A percentile compares a stretch with the other conserved stretches of the same genome.
These are phyloP conservation scores for Xenoacremonium recifei DNA, from an alignment of 2,329 filamentous ascomycete genomes.

Conservation along the genomic window DNA sequence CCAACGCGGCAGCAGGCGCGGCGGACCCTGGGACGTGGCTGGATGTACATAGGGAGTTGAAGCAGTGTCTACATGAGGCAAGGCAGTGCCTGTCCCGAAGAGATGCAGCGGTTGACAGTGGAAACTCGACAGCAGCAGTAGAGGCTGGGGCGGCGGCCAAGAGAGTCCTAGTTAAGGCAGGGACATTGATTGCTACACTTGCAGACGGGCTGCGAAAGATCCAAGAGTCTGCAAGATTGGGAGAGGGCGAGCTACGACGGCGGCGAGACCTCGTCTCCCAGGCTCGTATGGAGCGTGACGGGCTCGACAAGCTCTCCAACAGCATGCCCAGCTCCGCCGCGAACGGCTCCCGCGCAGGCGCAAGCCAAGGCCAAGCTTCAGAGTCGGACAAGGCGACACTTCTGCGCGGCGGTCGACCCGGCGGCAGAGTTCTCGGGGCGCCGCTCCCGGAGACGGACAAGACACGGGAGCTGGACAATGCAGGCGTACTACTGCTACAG, in stretches of 20 bases:
- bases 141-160: constrained; percentile 75
- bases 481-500: constrained; percentile 71
- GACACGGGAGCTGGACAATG: constrained; percentile 75
- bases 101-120: constrained; percentile 49
- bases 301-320: constrained; percentile 70
- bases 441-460: constrained; percentile 73
- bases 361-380: constrained; percentile 48
- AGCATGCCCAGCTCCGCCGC: constrained; percentile 39
- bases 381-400: constrained; percentile 50
- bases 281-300: constrained; percentile 72
- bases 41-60: constrained; percentile 73
- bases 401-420: constrained; percentile 36
- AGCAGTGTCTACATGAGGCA: constrained; percentile 61
- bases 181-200: constrained; percentile 60
- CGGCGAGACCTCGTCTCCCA: constrained; percentile 68
- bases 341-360: constrained; percentile 35
- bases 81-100: constrained; percentile 66
- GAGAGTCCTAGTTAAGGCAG: constrained; percentile 67
- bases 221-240: constrained; percentile 55
- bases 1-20: constrained; percentile 39
- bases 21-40: constrained; percentile 70
- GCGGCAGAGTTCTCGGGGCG: constrained; percentile 69
- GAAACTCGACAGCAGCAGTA: constrained; percentile 42
- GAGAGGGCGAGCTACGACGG: constrained; percentile 72
- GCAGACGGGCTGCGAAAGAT: constrained; percentile 63